Evolutionary conservation across 768 basidiomycete species (phyloP).

Genomic region (Mycena rosella): DNA sequence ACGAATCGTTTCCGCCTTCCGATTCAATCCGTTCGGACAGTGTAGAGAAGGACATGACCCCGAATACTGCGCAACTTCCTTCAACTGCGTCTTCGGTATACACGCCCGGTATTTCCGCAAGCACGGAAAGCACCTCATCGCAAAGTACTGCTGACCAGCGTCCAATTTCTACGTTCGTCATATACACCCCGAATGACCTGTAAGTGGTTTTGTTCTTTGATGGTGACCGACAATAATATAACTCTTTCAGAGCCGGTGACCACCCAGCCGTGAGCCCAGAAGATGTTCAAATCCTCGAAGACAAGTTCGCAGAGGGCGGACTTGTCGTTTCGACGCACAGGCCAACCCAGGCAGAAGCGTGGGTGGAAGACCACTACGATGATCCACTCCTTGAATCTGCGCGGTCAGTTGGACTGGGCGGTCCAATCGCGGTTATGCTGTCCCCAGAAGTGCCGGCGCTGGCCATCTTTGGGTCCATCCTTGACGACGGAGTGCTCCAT

Average conservation of each 20-base stretch:
- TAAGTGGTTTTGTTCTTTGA: too few relatives aligned
- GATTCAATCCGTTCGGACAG: neutral
- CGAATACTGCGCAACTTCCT: neutral
- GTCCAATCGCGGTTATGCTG: conserved; percentile 18
- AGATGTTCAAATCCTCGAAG: neutral
- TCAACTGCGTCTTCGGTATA: neutral
- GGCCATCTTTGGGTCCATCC: conserved; percentile 15
- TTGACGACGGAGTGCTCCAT: neutral
- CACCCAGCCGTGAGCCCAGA: neutral
- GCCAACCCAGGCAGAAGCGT: conserved; percentile 5
- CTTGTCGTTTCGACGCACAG: neutral
- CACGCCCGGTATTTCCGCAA: neutral
- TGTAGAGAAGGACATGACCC: neutral
- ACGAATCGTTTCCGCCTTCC: neutral
- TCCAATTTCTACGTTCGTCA: neutral
- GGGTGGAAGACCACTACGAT: conserved; percentile 19
- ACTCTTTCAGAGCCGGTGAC: neutral
- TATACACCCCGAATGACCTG: neutral
- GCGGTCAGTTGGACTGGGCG: conserved; percentile 3
- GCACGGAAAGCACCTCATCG: neutral
- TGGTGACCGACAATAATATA: too few relatives aligned
- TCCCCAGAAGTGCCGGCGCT: conserved; percentile 10
- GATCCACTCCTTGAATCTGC: neutral
- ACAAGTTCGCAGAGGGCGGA: neutral
- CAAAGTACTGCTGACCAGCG: neutral